Evolutionary conservation across 2,329 filamentous ascomycete species (phyloP).

Genomic region (Fusarium virguliforme): DNA sequence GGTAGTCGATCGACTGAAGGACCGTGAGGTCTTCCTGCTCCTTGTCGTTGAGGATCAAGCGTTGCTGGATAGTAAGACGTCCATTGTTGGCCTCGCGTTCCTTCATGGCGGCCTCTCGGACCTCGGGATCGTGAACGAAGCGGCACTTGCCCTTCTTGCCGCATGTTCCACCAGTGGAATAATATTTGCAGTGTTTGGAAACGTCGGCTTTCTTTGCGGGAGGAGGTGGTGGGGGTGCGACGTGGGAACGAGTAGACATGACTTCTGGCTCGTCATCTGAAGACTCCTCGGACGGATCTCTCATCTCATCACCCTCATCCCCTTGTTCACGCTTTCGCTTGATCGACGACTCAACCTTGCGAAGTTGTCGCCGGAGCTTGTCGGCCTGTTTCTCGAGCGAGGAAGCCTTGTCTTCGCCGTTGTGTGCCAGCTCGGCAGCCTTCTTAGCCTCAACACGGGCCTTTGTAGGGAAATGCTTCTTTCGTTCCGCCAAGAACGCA

Average conservation of each 20-base stretch:
- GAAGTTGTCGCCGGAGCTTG: conserved; percentile 75
- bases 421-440: conserved; percentile 62
- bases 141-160: conserved; percentile 84
- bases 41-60: conserved; percentile 77
- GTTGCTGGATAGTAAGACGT: conserved; percentile 76
- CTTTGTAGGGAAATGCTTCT: conserved; percentile 84
- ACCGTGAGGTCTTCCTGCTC: conserved; percentile 78
- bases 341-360: conserved; percentile 79
- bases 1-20: conserved; percentile 76
- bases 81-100: conserved; percentile 77
- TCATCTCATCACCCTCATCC: conserved; percentile 78
- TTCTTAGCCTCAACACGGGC: conserved; percentile 77
- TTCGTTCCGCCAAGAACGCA: conserved; percentile 86
- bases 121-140: conserved; percentile 77
- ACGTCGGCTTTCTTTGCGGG: conserved; percentile 73
- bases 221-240: conserved; percentile 58
- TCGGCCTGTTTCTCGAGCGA: conserved; percentile 73
- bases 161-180: conserved; percentile 77
- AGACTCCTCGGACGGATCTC: conserved; percentile 66
- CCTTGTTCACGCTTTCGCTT: conserved; percentile 79
- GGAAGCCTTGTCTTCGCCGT: conserved; percentile 74
- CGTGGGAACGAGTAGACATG: conserved; percentile 65
- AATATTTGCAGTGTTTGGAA: conserved; percentile 79
- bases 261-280: conserved; percentile 75
- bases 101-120: conserved; percentile 74